Evolutionary conservation across 2,329 filamentous ascomycete genomes (phyloP).

Genomic region (Apiospora sp.): DNA sequence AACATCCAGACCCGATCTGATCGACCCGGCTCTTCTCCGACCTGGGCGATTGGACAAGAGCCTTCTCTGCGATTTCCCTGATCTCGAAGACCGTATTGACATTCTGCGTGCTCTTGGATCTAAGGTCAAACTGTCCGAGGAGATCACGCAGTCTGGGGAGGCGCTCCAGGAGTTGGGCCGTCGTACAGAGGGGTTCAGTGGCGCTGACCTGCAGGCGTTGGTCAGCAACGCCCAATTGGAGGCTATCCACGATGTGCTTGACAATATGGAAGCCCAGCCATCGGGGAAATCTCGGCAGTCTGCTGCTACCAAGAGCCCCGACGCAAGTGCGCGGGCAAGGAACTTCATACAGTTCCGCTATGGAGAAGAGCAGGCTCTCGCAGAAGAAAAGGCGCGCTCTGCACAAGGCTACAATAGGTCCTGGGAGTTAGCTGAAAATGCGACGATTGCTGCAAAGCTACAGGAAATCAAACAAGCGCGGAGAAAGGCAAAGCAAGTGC

Average conservation of each 20-base stretch:
- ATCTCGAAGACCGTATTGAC: slow-evolving; percentile 80
- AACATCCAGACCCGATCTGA: slow-evolving; percentile 90
- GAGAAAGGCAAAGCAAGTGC: slow-evolving; percentile 65
- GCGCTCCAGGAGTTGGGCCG: slow-evolving; percentile 77
- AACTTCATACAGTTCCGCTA: slow-evolving; percentile 88
- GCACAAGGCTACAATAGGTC: slow-evolving; percentile 58
- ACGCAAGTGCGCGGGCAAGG: slow-evolving; percentile 45
- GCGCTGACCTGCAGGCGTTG: slow-evolving; percentile 92
- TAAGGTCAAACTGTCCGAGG: slow-evolving; percentile 77
- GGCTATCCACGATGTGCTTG: slow-evolving; percentile 92
- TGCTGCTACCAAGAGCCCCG: slow-evolving; percentile 47
- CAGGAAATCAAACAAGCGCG: slow-evolving; percentile 78
- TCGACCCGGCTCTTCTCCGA: slow-evolving; percentile 90
- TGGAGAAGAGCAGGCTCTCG: slow-evolving; percentile 64
- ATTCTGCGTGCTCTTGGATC: slow-evolving; percentile 85
- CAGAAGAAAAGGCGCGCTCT: slow-evolving; percentile 46
- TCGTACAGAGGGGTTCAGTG: slow-evolving; percentile 88
- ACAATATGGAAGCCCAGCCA: slow-evolving; percentile 56
- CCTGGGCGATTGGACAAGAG: slow-evolving; percentile 95
- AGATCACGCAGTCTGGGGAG: slow-evolving; percentile 64
- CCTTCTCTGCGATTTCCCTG: slow-evolving; percentile 88
- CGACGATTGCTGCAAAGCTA: slow-evolving; percentile 82
- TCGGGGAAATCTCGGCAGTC: slow-evolving; percentile 39
- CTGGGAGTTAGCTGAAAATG: slow-evolving; percentile 74
- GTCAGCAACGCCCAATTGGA: slow-evolving; percentile 97